A percentile compares a stretch with the other conserved stretches of the same genome.
phyloP scores from a whole-genome alignment of 345 rosid genomes.

The Citrus mangshanensis region DNA sequence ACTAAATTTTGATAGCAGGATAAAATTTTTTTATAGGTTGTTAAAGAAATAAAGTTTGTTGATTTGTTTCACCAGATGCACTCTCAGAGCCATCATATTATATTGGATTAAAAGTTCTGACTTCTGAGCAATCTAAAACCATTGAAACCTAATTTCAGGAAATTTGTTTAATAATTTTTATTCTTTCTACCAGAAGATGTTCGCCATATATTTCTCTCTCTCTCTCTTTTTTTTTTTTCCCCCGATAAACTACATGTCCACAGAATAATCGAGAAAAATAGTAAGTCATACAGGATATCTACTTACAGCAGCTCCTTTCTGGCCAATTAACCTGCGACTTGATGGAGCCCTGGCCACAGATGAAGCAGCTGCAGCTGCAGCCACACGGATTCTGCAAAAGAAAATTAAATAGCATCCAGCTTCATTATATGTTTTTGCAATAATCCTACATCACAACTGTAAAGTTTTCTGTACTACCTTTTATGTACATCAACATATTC shows the following conservation, averaged over 20 bases:
- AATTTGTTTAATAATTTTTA: background rate
- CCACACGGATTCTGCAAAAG: slow-evolving; percentile 81
- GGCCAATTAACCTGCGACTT: slow-evolving; percentile 57
- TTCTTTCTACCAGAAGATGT: background rate
- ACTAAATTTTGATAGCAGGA: background rate
- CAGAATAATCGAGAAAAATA: background rate
- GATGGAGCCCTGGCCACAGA: slow-evolving; percentile 88
- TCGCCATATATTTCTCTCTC: no score
- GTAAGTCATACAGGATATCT: background rate
- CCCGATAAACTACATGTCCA: background rate
- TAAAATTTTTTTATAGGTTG: background rate
- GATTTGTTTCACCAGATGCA: background rate
- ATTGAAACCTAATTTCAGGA: background rate
- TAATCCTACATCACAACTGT: background rate
- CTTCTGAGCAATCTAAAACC: background rate
- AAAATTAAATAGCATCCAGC: background rate
- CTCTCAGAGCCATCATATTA: background rate
- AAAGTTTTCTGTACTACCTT: slow-evolving; percentile 39
- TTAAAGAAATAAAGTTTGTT: background rate
- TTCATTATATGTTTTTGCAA: background rate
- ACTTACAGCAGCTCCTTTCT: slow-evolving; percentile 56
- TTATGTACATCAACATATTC: slow-evolving; percentile 95
- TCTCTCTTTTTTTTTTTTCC: no score
- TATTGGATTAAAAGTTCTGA: background rate
- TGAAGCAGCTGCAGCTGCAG: slow-evolving; percentile 96